These are phyloP conservation scores for Hortaea werneckii DNA, from an alignment of 2,329 filamentous ascomycete species.

Conservation along the genomic window DNA sequence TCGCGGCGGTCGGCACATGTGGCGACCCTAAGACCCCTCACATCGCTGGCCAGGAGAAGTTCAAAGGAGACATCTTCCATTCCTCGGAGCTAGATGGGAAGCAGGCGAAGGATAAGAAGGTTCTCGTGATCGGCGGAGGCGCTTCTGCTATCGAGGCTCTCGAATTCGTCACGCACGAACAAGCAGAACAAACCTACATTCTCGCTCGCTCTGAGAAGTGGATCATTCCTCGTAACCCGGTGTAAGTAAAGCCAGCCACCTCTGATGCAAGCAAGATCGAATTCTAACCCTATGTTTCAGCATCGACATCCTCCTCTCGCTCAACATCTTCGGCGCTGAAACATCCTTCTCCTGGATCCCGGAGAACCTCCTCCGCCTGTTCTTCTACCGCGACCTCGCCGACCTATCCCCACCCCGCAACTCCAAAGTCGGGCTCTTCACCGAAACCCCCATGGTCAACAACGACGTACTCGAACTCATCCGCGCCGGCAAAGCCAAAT, in stretches of 20 bases:
- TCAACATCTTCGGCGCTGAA: conserved; percentile 64
- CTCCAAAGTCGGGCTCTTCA: conserved; percentile 60
- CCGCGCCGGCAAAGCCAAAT: conserved; percentile 59
- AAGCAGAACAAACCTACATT: conserved; percentile 59
- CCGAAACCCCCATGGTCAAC: conserved; percentile 76
- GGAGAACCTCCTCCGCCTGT: conserved; percentile 60
- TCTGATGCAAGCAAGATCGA: conserved; percentile 57
- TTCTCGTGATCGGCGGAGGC: conserved; percentile 68
- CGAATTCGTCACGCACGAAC: conserved; percentile 61
- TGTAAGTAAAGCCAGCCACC: conserved; percentile 39
- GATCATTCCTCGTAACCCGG: conserved; percentile 11
- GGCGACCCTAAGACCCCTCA: conserved; percentile 65
- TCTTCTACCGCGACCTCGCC: conserved; percentile 75
- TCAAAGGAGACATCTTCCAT: conserved; percentile 63
- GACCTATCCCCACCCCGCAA: conserved; percentile 54
- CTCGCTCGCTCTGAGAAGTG: conserved; percentile 46
- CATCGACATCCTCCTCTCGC: conserved; percentile 60
- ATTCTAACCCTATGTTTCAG: conserved; percentile 24
- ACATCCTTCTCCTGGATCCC: conserved; percentile 68
- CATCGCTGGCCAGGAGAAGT: conserved; percentile 60
- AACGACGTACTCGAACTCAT: conserved; percentile 69
- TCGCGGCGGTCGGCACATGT: conserved; percentile 64
- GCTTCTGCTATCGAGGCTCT: conserved; percentile 74
- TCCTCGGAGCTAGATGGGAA: conserved; percentile 67
- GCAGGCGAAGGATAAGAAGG: conserved; percentile 60